Conservation (phyloP, 805 yeast species). For the Metschnikowia lochheadii region DNA sequence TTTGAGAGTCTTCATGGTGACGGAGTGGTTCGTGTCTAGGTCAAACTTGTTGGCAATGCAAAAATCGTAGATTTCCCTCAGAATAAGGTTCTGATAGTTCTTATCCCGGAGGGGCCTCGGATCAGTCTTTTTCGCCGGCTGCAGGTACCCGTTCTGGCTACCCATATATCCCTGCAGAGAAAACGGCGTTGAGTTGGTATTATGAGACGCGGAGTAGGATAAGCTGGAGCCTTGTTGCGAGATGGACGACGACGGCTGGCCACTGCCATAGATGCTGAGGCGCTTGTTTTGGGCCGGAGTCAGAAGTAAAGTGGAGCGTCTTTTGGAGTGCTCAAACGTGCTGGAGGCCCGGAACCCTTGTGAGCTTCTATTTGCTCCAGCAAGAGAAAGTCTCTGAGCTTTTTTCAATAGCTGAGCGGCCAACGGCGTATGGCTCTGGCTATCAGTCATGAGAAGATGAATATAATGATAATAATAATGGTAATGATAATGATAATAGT, state of each 20-base stretch:
- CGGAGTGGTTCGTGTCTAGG: conserved; percentile 65
- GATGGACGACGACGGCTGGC: not conserved
- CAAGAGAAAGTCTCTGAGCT: conserved; percentile 18
- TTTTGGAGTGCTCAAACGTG: conserved; percentile 19
- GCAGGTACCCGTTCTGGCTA: not conserved
- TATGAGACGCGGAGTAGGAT: not conserved
- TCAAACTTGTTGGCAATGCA: conserved; percentile 64
- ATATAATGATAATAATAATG: not conserved
- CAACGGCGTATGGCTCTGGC: conserved; percentile 13
- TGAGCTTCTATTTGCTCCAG: conserved; percentile 16
- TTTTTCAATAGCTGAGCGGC: conserved; percentile 13
- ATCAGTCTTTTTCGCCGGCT: conserved; percentile 34
- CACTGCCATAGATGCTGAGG: conserved; percentile 8
- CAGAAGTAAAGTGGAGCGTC: conserved; percentile 27
- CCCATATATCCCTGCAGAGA: conserved; percentile 7
- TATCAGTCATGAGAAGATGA: conserved; percentile 7
- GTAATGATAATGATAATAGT: not conserved
- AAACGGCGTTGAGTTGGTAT: conserved; percentile 6
- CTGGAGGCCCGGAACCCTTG: conserved; percentile 19
- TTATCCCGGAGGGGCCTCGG: conserved; percentile 77
- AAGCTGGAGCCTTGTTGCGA: conserved; percentile 4
- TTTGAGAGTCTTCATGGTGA: conserved; percentile 59
- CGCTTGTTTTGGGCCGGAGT: conserved; percentile 33
- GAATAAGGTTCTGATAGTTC: conserved; percentile 59
- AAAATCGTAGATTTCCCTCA: conserved; percentile 64